Percentiles rank a stretch among this genome's conserved stretches.
Conservation (phyloP, 1,139 yeast genomes). For the Wickerhamomyces sp. region DNA sequence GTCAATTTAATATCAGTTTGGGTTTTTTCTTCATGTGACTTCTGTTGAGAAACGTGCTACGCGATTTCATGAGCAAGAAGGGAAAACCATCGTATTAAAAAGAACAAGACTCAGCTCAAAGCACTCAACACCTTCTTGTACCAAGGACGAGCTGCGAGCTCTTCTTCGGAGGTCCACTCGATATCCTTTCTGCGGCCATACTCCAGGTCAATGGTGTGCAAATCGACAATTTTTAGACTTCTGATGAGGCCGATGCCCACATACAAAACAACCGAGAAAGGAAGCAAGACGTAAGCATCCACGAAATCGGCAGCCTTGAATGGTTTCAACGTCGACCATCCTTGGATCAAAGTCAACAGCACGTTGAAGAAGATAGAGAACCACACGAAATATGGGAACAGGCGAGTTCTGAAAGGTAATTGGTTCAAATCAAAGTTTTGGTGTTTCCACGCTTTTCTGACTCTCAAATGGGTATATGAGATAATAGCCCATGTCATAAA, state of each 20-base stretch:
- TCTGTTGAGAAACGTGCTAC: too few species aligned
- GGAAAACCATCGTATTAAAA: too few species aligned
- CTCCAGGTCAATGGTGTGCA: slow-evolving; percentile 18
- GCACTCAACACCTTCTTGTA: neutral
- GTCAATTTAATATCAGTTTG: too few species aligned
- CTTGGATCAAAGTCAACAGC: slow-evolving; percentile 23
- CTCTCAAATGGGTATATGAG: slow-evolving; percentile 69
- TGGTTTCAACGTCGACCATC: slow-evolving; percentile 26
- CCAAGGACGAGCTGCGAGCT: slow-evolving; percentile 1
- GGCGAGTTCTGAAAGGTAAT: slow-evolving; percentile 17
- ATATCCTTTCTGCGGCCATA: slow-evolving; percentile 21
- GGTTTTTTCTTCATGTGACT: too few species aligned
- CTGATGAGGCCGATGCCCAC: slow-evolving; percentile 17
- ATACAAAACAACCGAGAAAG: slow-evolving; percentile 20
- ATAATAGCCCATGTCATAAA: slow-evolving; percentile 84
- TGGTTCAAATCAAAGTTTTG: slow-evolving; percentile 38
- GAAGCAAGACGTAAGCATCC: slow-evolving; percentile 23
- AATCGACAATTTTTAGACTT: slow-evolving; percentile 18
- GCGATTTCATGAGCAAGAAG: too few species aligned
- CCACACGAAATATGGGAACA: slow-evolving; percentile 20
- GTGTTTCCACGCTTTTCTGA: slow-evolving; percentile 63
- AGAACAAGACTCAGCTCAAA: too few species aligned
- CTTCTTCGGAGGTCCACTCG: slow-evolving; percentile 8
- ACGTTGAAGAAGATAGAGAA: slow-evolving; percentile 21
- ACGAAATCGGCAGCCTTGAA: slow-evolving; percentile 24